Evolutionary conservation across 2,329 filamentous ascomycete species (phyloP).

Genomic region (Diaporthe citriasiana): DNA sequence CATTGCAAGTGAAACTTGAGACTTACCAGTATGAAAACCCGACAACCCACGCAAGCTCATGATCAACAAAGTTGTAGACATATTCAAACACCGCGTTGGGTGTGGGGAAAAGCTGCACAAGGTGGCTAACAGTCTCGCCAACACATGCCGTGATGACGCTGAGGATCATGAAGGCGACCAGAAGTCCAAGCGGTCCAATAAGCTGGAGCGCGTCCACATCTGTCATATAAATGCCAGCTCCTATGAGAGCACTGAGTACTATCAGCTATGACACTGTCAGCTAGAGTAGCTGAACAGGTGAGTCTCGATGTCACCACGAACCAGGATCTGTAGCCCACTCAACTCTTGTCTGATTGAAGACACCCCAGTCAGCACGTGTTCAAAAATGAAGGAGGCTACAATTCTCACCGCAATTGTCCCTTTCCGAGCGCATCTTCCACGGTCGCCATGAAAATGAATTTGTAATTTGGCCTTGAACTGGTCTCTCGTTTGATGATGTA

Average conservation of each 20-base stretch:
- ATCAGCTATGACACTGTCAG: conserved; percentile 37
- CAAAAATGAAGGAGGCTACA: not conserved
- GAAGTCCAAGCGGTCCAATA: conserved; percentile 41
- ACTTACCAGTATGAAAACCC: conserved; percentile 44
- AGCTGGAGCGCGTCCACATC: conserved; percentile 41
- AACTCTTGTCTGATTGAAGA: conserved; percentile 31
- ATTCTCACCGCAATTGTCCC: conserved; percentile 19
- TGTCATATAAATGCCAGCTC: conserved; percentile 43
- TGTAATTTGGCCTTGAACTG: too few relatives aligned
- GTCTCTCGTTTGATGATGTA: not conserved
- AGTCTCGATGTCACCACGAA: not conserved
- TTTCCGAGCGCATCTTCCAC: not conserved
- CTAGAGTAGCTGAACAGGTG: not conserved
- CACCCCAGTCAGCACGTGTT: not conserved
- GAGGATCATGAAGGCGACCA: conserved; percentile 41
- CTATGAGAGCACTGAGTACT: conserved; percentile 41
- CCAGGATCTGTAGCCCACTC: conserved; percentile 41
- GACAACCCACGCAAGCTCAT: conserved; percentile 44
- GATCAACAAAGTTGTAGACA: conserved; percentile 44
- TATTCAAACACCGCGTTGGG: conserved; percentile 45
- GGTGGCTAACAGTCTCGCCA: conserved; percentile 43
- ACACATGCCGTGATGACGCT: conserved; percentile 42
- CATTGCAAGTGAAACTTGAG: not conserved
- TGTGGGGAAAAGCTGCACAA: conserved; percentile 44
- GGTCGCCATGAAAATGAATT: not conserved